A percentile compares a stretch with the other conserved stretches of the same genome.
Evolutionary conservation across 805 yeast species (phyloP).

Genomic region (Metschnikowia matae): DNA sequence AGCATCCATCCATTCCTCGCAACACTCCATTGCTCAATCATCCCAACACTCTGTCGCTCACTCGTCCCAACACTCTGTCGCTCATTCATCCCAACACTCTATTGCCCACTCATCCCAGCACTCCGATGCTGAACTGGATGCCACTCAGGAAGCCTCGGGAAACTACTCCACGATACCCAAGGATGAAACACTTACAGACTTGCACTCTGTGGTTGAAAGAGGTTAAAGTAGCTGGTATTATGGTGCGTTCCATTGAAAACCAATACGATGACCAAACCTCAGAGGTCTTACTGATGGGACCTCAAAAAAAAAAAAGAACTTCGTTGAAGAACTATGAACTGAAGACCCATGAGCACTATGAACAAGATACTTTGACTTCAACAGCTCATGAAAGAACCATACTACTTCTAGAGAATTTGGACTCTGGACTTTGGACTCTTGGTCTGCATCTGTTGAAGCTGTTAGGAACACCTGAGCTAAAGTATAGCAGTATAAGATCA

Average conservation of each 20-base stretch:
- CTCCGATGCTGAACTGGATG: neutral
- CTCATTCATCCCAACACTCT: neutral
- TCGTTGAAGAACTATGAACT: too few species aligned
- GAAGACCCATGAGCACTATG: too few species aligned
- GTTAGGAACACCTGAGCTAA: neutral
- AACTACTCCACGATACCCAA: slow-evolving; percentile 29
- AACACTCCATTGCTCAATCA: neutral
- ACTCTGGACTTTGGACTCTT: too few species aligned
- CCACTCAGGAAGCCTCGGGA: slow-evolving; percentile 9
- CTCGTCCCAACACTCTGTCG: neutral
- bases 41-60: neutral
- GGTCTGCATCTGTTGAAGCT: too few species aligned
- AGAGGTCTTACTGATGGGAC: too few species aligned
- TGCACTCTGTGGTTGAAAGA: slow-evolving; percentile 34
- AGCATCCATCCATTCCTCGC: neutral
- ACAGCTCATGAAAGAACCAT: too few species aligned
- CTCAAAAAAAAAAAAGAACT: too few species aligned
- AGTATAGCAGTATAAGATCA: neutral
- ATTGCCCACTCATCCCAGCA: too few species aligned
- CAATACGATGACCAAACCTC: too few species aligned
- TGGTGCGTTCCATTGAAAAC: too few species aligned
- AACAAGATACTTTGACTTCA: too few species aligned
- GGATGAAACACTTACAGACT: slow-evolving; percentile 53
- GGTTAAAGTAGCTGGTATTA: neutral
- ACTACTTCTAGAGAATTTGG: too few species aligned